A percentile compares a stretch with the other conserved stretches of the same genome.
Evolutionary conservation across 2,329 filamentous ascomycete species (phyloP).

Genomic region (Hymenoscyphus linearis): DNA sequence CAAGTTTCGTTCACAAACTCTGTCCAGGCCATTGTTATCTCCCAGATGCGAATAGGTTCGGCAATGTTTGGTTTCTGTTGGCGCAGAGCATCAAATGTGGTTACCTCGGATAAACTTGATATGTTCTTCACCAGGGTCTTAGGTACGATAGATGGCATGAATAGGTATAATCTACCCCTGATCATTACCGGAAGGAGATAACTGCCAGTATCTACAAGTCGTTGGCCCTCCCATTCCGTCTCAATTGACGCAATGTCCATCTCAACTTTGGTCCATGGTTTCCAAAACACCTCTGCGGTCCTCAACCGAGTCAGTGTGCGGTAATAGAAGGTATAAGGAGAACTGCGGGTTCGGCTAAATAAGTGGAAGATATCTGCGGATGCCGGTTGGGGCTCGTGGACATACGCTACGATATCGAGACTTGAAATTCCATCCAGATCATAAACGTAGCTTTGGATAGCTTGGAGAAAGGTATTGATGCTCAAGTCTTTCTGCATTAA

Average conservation of each 20-base stretch:
- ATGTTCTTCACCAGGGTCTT: not conserved
- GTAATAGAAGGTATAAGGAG: slow-evolving; percentile 20
- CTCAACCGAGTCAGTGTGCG: slow-evolving; percentile 1
- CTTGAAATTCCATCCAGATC: slow-evolving; percentile 7
- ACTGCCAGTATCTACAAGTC: slow-evolving; percentile 3
- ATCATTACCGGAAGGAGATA: slow-evolving; percentile 19
- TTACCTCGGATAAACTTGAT: not conserved
- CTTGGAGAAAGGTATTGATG: slow-evolving; percentile 2
- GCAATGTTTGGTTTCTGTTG: not conserved
- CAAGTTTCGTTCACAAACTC: slow-evolving; percentile 26
- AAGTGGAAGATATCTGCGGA: not conserved
- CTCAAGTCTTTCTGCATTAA: slow-evolving; percentile 25
- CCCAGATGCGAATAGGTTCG: not conserved
- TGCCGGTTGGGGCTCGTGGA: not conserved
- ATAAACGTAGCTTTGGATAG: slow-evolving; percentile 21
- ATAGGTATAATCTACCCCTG: slow-evolving; percentile 17
- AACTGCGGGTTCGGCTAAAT: slow-evolving; percentile 4
- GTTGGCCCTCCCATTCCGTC: slow-evolving; percentile 3
- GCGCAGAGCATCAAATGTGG: not conserved
- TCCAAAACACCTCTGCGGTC: slow-evolving; percentile 10
- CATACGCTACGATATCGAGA: not conserved
- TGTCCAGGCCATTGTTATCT: slow-evolving; percentile 16
- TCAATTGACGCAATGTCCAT: slow-evolving; percentile 23
- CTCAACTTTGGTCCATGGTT: slow-evolving; percentile 20
- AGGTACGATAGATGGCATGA: slow-evolving; percentile 18